Conservation (phyloP, 768 basidiomycete species). For the Tylopilus subfusipes region DNA sequence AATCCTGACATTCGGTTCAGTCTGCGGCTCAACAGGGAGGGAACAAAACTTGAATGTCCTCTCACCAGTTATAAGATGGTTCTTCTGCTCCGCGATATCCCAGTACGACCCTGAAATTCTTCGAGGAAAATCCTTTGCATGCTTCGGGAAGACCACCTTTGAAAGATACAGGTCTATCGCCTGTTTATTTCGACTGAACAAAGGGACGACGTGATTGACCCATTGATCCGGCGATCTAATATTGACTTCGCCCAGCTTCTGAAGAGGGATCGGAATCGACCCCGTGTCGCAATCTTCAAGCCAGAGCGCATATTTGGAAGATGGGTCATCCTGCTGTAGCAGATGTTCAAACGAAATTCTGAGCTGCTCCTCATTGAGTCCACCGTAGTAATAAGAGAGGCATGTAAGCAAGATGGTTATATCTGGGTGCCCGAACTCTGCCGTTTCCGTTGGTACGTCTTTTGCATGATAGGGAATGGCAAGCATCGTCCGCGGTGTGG, state of each 20-base stretch:
- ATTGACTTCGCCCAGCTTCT: slow-evolving; percentile 21
- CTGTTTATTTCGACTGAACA: neutral
- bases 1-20: neutral
- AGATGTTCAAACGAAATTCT: slow-evolving; percentile 28
- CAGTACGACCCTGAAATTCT: slow-evolving; percentile 36
- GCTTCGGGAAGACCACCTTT: slow-evolving; percentile 34
- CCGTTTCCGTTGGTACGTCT: slow-evolving; percentile 34
- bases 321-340: slow-evolving; percentile 30
- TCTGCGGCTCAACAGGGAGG: neutral
- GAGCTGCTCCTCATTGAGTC: slow-evolving; percentile 27
- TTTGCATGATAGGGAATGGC: slow-evolving; percentile 39
- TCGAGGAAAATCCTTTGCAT: slow-evolving; percentile 34
- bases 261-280: slow-evolving; percentile 19
- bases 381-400: neutral
- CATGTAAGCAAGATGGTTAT: neutral
- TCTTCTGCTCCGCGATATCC: slow-evolving; percentile 34
- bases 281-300: slow-evolving; percentile 8
- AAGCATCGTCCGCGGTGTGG: slow-evolving; percentile 27
- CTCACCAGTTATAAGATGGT: neutral
- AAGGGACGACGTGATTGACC: neutral
- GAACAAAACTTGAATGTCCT: too few relatives aligned
- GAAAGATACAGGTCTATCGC: slow-evolving; percentile 34
- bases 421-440: slow-evolving; percentile 18
- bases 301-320: slow-evolving; percentile 33
- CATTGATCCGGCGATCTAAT: slow-evolving; percentile 29